Conservation (phyloP, 2,329 filamentous ascomycete species). For the Zasmidium citrigriseum region DNA sequence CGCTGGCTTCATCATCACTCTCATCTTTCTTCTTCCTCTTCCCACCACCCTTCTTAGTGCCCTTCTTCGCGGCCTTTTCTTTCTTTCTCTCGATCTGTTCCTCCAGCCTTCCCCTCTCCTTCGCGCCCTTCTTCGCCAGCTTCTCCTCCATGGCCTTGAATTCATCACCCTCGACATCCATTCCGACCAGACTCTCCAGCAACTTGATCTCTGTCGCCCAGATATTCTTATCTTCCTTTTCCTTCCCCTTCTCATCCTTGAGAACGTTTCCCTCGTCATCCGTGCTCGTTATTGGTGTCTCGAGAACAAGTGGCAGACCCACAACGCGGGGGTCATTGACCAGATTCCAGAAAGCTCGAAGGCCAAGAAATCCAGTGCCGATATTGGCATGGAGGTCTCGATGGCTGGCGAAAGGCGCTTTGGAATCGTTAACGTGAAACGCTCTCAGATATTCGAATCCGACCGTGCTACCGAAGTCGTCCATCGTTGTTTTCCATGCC, state of each 20-base stretch:
- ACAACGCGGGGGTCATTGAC: slow-evolving; percentile 80
- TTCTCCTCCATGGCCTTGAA: slow-evolving; percentile 67
- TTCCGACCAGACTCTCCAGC: slow-evolving; percentile 82
- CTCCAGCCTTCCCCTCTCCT: slow-evolving; percentile 73
- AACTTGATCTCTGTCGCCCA: slow-evolving; percentile 97
- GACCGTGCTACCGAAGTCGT: slow-evolving; percentile 74
- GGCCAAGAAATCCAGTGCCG: slow-evolving; percentile 87
- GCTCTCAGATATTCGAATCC: slow-evolving; percentile 79
- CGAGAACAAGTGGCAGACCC: slow-evolving; percentile 84
- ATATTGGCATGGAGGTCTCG: slow-evolving; percentile 95
- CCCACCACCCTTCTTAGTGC: slow-evolving; percentile 34
- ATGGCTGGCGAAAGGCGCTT: slow-evolving; percentile 78
- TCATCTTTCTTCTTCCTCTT: slow-evolving; percentile 41
- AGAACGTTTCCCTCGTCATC: slow-evolving; percentile 61
- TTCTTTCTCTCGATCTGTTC: slow-evolving; percentile 77
- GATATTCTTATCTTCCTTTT: slow-evolving; percentile 73
- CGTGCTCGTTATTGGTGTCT: slow-evolving; percentile 85
- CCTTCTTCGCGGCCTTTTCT: slow-evolving; percentile 57
- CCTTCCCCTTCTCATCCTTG: slow-evolving; percentile 45
- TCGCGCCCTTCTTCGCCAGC: slow-evolving; percentile 67
- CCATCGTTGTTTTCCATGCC: slow-evolving; percentile 71
- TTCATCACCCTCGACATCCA: slow-evolving; percentile 73
- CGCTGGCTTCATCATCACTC: slow-evolving; percentile 39
- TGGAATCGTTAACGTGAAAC: slow-evolving; percentile 93
- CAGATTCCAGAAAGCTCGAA: slow-evolving; percentile 86